phyloP scores from a whole-genome alignment of 805 yeast species.

The Pichia scutulata region DNA sequence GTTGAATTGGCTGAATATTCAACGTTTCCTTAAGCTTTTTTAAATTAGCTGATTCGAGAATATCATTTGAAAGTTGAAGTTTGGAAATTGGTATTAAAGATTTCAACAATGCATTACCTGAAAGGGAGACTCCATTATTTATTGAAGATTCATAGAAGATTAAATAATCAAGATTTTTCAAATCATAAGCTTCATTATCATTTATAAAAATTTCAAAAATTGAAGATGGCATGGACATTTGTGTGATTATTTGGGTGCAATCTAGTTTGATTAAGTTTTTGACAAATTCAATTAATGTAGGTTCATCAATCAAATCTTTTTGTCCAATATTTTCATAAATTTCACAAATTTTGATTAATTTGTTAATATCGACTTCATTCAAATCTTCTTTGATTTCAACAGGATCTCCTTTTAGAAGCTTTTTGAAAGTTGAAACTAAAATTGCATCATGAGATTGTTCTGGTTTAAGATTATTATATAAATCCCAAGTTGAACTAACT shows the following conservation, averaged over 20 bases:
- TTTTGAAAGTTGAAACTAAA: constrained; percentile 14
- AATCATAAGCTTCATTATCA: neutral
- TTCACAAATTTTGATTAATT: constrained; percentile 11
- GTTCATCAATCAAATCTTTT: constrained; percentile 10
- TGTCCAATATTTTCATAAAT: constrained; percentile 12
- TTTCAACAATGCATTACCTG: constrained; percentile 12
- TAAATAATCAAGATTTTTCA: constrained; percentile 17
- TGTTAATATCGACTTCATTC: constrained; percentile 10
- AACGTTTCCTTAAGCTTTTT: constrained; percentile 3
- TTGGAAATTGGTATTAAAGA: constrained; percentile 18
- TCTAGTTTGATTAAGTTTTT: constrained; percentile 16
- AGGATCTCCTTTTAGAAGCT: constrained; percentile 19
- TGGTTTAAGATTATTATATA: constrained; percentile 16
- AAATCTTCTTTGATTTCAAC: constrained; percentile 18
- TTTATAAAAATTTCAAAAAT: constrained; percentile 9
- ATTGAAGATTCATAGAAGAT: constrained; percentile 16
- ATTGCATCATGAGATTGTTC: constrained; percentile 7
- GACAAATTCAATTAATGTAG: constrained; percentile 10
- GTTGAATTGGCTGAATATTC: neutral
- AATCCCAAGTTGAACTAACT: constrained; percentile 27
- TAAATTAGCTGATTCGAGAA: constrained; percentile 12
- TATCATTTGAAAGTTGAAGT: constrained; percentile 6
- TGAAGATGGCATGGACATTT: constrained; percentile 10
- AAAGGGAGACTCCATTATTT: constrained; percentile 12
- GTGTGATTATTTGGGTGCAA: constrained; percentile 13